A percentile compares a stretch with the other conserved stretches of the same genome.
Evolutionary conservation across 208 protist species (phyloP).

Genomic region (Trichomonas gallinae): DNA sequence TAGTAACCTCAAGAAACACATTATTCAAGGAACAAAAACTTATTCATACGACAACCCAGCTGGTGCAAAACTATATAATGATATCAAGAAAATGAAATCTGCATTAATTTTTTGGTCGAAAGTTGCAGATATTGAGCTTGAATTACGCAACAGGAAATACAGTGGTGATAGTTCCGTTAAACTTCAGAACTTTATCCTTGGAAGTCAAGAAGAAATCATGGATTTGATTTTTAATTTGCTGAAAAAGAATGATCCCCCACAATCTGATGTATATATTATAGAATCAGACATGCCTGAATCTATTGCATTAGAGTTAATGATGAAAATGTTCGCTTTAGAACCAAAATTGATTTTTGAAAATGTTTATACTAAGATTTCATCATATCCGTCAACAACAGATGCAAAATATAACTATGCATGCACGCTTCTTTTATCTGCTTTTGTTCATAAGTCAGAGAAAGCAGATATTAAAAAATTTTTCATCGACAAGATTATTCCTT

Average conservation of each 20-base stretch:
- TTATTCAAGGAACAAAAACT: neutral
- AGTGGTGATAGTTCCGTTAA: neutral
- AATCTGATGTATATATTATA: neutral
- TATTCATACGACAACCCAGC: neutral
- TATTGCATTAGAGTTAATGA: neutral
- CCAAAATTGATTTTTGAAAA: neutral
- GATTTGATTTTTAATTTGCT: neutral
- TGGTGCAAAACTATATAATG: neutral
- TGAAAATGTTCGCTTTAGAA: neutral
- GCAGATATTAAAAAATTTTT: neutral
- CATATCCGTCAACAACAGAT: neutral
- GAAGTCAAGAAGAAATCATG: neutral
- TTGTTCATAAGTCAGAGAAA: neutral
- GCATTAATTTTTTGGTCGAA: neutral
- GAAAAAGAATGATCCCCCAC: neutral
- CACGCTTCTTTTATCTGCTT: neutral
- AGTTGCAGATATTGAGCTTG: neutral
- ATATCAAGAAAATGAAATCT: neutral
- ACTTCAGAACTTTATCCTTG: neutral
- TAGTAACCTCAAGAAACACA: neutral
- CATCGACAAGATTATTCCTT: neutral
- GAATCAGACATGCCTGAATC: neutral
- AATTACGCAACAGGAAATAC: neutral
- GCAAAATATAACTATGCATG: neutral
- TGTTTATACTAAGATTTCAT: neutral